Percentiles rank a stretch among this genome's conserved stretches.
Evolutionary conservation across 495 filamentous ascomycete genomes (phyloP).

Genomic region (Hypoxylon perforatum): DNA sequence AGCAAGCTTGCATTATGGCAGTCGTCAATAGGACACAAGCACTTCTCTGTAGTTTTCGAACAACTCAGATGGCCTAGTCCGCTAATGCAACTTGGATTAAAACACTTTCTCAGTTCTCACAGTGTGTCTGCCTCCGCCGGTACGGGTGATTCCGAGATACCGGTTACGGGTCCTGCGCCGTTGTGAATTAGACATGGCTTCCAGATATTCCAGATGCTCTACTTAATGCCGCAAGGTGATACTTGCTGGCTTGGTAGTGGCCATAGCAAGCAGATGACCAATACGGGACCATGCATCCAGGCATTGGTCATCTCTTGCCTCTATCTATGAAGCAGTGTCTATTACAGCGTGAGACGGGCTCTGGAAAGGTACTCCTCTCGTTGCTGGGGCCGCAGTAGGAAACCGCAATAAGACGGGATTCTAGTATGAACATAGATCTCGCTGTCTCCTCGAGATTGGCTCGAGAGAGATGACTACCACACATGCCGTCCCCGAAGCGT

Average conservation of each 20-base stretch:
- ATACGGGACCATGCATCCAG: neutral
- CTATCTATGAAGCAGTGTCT: neutral
- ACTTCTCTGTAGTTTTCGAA: constrained; percentile 13
- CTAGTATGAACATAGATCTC: neutral
- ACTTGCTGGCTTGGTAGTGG: neutral
- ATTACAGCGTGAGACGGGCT: neutral
- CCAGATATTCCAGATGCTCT: constrained; percentile 8
- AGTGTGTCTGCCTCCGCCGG: neutral
- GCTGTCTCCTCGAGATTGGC: neutral
- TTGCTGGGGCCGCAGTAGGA: constrained; percentile 2
- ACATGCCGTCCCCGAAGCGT: neutral
- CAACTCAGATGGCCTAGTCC: constrained; percentile 19
- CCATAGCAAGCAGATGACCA: neutral
- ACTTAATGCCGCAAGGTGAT: constrained; percentile 6
- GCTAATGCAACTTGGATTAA: constrained; percentile 24
- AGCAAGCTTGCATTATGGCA: constrained; percentile 7
- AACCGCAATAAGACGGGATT: neutral
- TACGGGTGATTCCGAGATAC: neutral
- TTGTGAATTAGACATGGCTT: constrained; percentile 7
- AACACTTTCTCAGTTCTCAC: constrained; percentile 4
- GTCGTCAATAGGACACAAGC: constrained; percentile 18
- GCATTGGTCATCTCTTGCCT: neutral
- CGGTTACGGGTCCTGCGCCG: neutral
- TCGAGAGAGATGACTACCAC: constrained; percentile 1
- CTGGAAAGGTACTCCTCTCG: neutral